A percentile compares a stretch with the other conserved stretches of the same genome.
These are phyloP conservation scores for Lactarius akahatsu DNA, from an alignment of 768 basidiomycete species.

Conservation along the genomic window DNA sequence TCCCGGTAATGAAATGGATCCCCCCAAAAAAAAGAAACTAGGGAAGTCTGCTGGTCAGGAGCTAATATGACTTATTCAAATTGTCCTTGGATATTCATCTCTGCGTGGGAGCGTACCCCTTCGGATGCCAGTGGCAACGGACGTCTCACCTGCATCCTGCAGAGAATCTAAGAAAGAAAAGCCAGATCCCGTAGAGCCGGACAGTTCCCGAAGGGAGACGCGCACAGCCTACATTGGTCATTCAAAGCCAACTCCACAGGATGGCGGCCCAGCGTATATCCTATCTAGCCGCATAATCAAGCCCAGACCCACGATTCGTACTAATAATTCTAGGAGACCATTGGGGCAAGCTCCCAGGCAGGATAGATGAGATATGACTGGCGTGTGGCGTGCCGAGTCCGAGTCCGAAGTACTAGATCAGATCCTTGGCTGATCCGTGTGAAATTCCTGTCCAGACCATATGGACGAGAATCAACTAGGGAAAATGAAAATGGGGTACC, in stretches of 20 bases:
- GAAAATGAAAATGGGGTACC: background rate
- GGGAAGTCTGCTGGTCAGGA: background rate
- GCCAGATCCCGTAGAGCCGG: background rate
- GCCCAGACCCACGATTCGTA: background rate
- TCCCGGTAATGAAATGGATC: background rate
- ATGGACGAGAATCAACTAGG: background rate
- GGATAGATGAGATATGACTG: background rate
- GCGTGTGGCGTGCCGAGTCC: background rate
- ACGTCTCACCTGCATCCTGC: background rate
- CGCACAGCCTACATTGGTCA: background rate
- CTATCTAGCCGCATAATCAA: background rate
- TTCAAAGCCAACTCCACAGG: conserved; percentile 1
- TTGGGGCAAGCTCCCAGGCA: background rate
- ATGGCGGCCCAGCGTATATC: too few species aligned
- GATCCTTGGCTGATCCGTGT: background rate
- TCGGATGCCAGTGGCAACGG: background rate
- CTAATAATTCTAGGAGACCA: background rate
- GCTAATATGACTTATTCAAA: background rate
- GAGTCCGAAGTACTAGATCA: background rate
- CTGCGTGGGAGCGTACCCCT: background rate
- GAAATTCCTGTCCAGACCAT: too few species aligned
- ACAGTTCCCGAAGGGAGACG: background rate
- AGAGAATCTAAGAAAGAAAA: background rate
- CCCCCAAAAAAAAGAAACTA: too few species aligned
- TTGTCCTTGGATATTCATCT: background rate